Conservation (phyloP, 1,284 basidiomycete genomes). For the Leccinum subspadiceum region DNA sequence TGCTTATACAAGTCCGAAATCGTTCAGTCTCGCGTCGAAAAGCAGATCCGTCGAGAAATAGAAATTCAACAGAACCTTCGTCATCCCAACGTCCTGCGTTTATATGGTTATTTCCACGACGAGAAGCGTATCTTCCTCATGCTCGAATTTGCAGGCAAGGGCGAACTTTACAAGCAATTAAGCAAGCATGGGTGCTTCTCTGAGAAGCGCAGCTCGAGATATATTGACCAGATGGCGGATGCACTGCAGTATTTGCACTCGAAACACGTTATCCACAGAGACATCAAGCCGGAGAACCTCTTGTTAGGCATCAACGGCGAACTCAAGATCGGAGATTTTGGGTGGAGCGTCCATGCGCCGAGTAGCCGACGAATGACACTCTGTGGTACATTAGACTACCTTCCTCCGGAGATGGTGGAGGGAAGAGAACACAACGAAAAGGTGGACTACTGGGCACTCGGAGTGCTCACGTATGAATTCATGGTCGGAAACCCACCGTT, state of each 20-base stretch:
- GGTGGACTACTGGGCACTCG: conserved; percentile 96
- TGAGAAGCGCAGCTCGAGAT: conserved; percentile 83
- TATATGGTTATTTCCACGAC: conserved; percentile 98
- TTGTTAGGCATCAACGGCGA: conserved; percentile 95
- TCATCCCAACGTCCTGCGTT: conserved; percentile 91
- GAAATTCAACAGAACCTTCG: conserved; percentile 98
- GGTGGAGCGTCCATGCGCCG: conserved; percentile 98
- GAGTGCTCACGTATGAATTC: conserved; percentile 96
- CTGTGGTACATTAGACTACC: conserved; percentile 95
- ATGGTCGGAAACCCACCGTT: conserved; percentile 92
- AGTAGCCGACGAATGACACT: conserved; percentile 85
- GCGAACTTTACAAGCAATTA: conserved; percentile 95
- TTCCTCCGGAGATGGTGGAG: conserved; percentile 99
- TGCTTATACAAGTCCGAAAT: conserved; percentile 97
- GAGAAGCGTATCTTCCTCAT: conserved; percentile 97
- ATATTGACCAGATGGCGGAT: conserved; percentile 98
- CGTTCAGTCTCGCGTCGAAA: conserved; percentile 83
- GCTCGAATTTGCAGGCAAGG: conserved; percentile 94
- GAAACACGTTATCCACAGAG: conserved; percentile 98
- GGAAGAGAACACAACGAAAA: conserved; percentile 83
- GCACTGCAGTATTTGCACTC: conserved; percentile 90
- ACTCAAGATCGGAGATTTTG: conserved; percentile 98
- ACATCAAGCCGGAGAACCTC: conserved; percentile 99
- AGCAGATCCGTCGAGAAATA: conserved; percentile 94
- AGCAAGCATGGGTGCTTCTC: conserved; percentile 84